Conservation (phyloP, 305 asterid genomes). For the Solanum hybrid region DNA sequence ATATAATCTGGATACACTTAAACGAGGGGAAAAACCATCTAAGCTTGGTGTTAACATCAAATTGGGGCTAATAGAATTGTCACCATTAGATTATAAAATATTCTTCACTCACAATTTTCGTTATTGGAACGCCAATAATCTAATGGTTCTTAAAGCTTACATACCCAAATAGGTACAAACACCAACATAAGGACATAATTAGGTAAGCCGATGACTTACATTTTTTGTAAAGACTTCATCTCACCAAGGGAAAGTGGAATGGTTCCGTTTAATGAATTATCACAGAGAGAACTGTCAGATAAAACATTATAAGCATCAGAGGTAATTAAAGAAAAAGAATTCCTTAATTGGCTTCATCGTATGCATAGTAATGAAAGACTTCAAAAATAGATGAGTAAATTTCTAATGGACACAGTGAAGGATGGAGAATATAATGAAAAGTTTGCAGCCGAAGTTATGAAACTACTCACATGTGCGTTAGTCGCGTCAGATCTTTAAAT, state of each 20-base stretch:
- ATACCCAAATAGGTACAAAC: background rate
- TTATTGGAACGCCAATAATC: background rate
- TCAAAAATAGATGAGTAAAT: background rate
- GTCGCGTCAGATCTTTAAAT: background rate
- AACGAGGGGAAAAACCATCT: background rate
- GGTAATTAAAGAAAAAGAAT: background rate
- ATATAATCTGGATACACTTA: background rate
- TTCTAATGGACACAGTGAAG: background rate
- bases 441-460: background rate
- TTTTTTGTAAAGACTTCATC: background rate
- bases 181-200: background rate
- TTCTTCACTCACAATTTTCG: background rate
- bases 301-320: background rate
- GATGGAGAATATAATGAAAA: background rate
- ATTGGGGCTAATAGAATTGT: background rate
- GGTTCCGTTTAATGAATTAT: background rate
- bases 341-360: background rate
- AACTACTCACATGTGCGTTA: background rate
- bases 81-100: background rate
- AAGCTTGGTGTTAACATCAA: background rate
- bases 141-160: background rate
- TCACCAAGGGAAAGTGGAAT: background rate
- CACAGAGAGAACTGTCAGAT: background rate
- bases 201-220: conserved; percentile 1
- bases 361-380: background rate